Evolutionary conservation across 139 green algal genomes (phyloP).

Genomic region (Micractinium sp.): DNA sequence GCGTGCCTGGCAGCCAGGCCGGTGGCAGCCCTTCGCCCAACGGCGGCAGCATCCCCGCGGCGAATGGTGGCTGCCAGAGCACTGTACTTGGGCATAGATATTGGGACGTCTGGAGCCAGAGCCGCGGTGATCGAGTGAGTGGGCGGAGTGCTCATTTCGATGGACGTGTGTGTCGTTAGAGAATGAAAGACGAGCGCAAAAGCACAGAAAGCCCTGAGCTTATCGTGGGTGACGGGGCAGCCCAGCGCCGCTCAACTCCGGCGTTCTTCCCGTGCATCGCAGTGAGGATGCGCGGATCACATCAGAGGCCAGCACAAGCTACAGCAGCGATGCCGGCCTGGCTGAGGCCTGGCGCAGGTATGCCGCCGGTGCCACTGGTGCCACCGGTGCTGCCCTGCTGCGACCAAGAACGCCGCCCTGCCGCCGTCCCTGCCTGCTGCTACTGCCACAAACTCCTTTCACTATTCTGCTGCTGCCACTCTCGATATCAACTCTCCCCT

Average conservation of each 20-base stretch:
- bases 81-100: slow-evolving; percentile 82
- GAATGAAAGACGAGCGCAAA: not conserved
- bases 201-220: slow-evolving; percentile 43
- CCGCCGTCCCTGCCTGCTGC: too few species aligned
- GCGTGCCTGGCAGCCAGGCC: not conserved
- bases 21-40: not conserved
- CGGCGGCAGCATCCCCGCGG: too few species aligned
- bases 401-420: not conserved
- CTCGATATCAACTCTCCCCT: not conserved
- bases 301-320: not conserved
- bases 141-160: too few species aligned
- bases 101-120: slow-evolving; percentile 85
- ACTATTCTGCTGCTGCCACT: not conserved
- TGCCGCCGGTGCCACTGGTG: too few species aligned
- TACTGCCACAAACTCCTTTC: not conserved
- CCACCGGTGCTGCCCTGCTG: too few species aligned
- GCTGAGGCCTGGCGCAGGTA: slow-evolving; percentile 38
- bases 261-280: not conserved
- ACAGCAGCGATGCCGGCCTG: not conserved
- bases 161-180: not conserved
- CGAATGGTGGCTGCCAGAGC: too few species aligned
- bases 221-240: not conserved
- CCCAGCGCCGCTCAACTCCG: not conserved
- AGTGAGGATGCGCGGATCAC: not conserved
- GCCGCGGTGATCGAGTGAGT: not conserved